Conservation (phyloP, 441 rosid genomes). For the Kokia cookei region DNA sequence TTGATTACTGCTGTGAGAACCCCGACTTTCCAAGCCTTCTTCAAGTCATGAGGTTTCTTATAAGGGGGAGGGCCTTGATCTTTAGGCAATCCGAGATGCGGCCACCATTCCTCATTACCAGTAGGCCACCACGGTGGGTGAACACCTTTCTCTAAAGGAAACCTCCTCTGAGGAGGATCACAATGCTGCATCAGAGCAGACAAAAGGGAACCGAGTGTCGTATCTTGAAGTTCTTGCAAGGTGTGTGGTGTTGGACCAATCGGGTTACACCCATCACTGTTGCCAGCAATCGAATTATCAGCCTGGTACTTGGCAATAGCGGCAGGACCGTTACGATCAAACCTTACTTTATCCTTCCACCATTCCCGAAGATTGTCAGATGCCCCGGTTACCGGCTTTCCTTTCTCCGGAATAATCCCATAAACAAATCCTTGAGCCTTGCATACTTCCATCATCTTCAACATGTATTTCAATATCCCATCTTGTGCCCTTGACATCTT, state of each 20-base stretch:
- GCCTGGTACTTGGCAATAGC: constrained; percentile 66
- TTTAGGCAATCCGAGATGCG: constrained; percentile 53
- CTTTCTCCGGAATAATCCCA: constrained; percentile 83
- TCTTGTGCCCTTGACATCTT: constrained; percentile 80
- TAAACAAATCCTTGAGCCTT: constrained; percentile 91
- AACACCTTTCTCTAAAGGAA: constrained; percentile 74
- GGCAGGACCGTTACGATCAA: constrained; percentile 87
- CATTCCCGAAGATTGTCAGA: constrained; percentile 90
- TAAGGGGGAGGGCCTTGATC: constrained; percentile 81
- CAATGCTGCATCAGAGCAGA: constrained; percentile 86
- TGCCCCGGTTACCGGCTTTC: constrained; percentile 79
- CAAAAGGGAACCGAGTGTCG: constrained; percentile 88
- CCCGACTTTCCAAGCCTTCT: constrained; percentile 89
- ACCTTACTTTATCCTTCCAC: constrained; percentile 96
- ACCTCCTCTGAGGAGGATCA: constrained; percentile 84
- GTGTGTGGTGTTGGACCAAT: constrained; percentile 52
- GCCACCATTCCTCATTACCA: constrained; percentile 89
- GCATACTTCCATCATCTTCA: constrained; percentile 74
- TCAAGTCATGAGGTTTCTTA: constrained; percentile 96
- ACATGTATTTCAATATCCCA: constrained; percentile 78
- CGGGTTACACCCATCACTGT: constrained; percentile 27
- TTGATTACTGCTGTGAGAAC: constrained; percentile 74
- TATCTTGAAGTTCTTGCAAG: constrained; percentile 88
- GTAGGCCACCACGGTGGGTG: constrained; percentile 97
- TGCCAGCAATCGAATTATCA: constrained; percentile 43